Evolutionary conservation across 345 rosid species (phyloP).

Genomic region (Heritiera littoralis): DNA sequence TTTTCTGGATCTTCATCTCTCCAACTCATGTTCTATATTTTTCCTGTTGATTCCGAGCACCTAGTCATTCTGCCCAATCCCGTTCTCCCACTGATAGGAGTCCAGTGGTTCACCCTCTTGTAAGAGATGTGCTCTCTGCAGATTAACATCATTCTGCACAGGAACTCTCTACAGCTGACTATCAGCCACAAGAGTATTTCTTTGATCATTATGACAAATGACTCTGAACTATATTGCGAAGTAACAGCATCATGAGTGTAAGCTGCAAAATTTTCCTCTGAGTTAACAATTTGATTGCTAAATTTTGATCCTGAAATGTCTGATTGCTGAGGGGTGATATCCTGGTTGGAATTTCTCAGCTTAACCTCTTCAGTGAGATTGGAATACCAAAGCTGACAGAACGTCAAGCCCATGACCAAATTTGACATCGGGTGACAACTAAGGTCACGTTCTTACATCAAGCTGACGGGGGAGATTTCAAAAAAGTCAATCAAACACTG

Average conservation of each 20-base stretch:
- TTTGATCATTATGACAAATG: slow-evolving; percentile 62
- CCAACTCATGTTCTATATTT: background rate
- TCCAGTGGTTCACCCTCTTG: slow-evolving; percentile 29
- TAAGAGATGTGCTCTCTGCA: slow-evolving; percentile 27
- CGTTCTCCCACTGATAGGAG: slow-evolving; percentile 20
- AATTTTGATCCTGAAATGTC: slow-evolving; percentile 35
- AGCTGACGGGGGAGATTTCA: slow-evolving; percentile 43
- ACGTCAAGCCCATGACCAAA: slow-evolving; percentile 61
- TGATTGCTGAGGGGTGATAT: slow-evolving; percentile 25
- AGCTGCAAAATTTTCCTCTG: slow-evolving; percentile 34
- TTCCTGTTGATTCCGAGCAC: background rate
- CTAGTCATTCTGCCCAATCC: background rate
- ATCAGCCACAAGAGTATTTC: slow-evolving; percentile 24
- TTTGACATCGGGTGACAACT: slow-evolving; percentile 51
- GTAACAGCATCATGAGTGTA: slow-evolving; percentile 36
- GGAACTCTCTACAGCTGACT: slow-evolving; percentile 7
- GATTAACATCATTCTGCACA: slow-evolving; percentile 32
- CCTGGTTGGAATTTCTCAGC: slow-evolving; percentile 36
- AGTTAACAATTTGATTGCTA: slow-evolving; percentile 27
- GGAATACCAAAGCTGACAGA: slow-evolving; percentile 59
- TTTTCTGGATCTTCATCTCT: background rate
- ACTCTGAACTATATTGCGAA: slow-evolving; percentile 44
- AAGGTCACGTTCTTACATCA: slow-evolving; percentile 51
- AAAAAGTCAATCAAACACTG: background rate
- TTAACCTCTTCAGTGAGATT: slow-evolving; percentile 45